Conservation (phyloP, 495 filamentous ascomycete genomes). For the Cudoniella acicularis region DNA sequence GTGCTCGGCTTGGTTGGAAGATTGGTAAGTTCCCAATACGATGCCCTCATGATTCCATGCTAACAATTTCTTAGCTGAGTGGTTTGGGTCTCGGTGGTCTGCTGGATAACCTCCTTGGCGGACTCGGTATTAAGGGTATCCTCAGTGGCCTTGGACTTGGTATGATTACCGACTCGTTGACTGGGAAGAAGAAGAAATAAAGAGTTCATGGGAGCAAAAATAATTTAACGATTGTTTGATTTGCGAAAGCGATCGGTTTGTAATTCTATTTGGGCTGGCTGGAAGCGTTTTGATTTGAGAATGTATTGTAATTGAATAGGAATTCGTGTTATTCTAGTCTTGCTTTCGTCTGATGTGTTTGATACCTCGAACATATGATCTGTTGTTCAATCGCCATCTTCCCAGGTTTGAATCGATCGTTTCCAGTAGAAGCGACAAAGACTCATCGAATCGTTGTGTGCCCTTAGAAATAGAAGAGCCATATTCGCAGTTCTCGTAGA, state of each 20-base stretch:
- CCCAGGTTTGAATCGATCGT: too few species aligned
- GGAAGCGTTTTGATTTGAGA: too few species aligned
- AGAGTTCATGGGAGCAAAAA: conserved; percentile 3
- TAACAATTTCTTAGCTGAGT: conserved; percentile 25
- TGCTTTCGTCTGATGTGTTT: too few species aligned
- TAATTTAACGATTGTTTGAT: conserved; percentile 15
- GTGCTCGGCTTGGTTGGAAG: conserved; percentile 80
- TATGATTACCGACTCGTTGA: conserved; percentile 50
- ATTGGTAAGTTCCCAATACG: conserved; percentile 37
- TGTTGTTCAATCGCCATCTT: too few species aligned
- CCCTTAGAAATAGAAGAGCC: too few species aligned
- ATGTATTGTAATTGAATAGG: too few species aligned
- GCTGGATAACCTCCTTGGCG: conserved; percentile 70
- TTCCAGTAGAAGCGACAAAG: too few species aligned
- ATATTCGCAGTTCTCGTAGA: too few species aligned
- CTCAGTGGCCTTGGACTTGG: conserved; percentile 73
- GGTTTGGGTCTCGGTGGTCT: conserved; percentile 79
- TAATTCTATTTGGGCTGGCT: conserved; percentile 16
- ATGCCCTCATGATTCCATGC: not conserved
- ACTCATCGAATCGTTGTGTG: too few species aligned
- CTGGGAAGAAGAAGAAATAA: conserved; percentile 31
- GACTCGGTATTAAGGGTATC: conserved; percentile 54
- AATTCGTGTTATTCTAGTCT: too few species aligned
- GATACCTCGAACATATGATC: too few species aligned
- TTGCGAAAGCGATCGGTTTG: not conserved